Base-by-base conservation (phyloP, 306 rosid genomes). In the Chamaecrista fasciculata region DNA sequence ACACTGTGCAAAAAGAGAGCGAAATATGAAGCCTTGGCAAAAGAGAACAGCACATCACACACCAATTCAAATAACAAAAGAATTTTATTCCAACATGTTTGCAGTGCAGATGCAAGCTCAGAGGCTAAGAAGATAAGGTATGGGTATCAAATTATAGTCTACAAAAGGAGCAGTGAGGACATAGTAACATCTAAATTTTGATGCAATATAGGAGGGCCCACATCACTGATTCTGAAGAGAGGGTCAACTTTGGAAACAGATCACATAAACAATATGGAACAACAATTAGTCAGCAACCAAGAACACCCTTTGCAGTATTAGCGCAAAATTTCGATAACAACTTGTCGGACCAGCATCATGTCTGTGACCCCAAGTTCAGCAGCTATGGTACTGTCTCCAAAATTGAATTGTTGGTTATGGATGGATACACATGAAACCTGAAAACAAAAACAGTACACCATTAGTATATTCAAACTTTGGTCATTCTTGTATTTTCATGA, bases 1-100 rank as follows among this genome's bases (percentile, higher is more conserved):
- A 95, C 97, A 16, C 68, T 95, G 79, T 86, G 99, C 89, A 95
- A 95, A 84, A 95, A 95, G 96, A 91, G 90, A 81, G 97, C 99
- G 37, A 95, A 95, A 81, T 87, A 87, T 61, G 99, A 89, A 75
- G 96, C 96, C 75, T 79, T 89, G 62, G 91, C 95, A 5, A 95
- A 95, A 83, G 96, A 91, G 84, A 91, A 95, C 78, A 73, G 75
- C 8, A 59, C 81, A 70, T 79, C 92, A 24, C 83, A 82, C 74
- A 81, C 83, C 53, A 91, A 86, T 76, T 70, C 87, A 34, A 91
- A 84, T 76, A 90, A 83, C 73, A 95, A 95, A 79, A 89, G 97
- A 80, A 71, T 81, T 39, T 50, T 71, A 40, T 33, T 79, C 67
- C 90, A 70, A 66, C 86, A 81, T 44, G 90, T 79, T 36, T 73